A percentile compares a stretch with the other conserved stretches of the same genome.
Evolutionary conservation across 2,329 filamentous ascomycete species (phyloP).

Genomic region (Epichloe brachyelytri): DNA sequence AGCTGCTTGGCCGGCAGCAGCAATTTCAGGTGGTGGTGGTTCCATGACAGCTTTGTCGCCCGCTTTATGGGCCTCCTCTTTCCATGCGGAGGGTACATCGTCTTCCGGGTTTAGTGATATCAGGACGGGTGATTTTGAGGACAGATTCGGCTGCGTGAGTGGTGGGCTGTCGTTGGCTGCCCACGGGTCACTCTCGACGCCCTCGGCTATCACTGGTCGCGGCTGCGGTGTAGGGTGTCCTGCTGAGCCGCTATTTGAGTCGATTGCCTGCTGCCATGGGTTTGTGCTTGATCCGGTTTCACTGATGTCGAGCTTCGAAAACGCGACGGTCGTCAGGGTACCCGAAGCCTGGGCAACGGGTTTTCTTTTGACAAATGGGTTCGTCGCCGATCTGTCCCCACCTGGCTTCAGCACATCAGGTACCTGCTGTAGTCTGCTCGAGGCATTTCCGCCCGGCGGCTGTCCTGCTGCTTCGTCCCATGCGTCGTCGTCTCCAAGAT

Average conservation of each 20-base stretch:
- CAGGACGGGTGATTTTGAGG: slow-evolving; percentile 19
- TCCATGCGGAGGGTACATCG: slow-evolving; percentile 23
- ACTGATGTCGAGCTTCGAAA: slow-evolving; percentile 29
- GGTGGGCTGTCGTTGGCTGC: slow-evolving; percentile 15
- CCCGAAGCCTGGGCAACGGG: slow-evolving; percentile 7
- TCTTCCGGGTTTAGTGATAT: slow-evolving; percentile 26
- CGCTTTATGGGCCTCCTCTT: slow-evolving; percentile 21
- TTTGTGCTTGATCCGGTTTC: slow-evolving; percentile 26
- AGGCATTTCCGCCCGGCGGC: background rate
- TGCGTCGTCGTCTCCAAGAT: slow-evolving; percentile 13
- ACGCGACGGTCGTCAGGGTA: slow-evolving; percentile 19
- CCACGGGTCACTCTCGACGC: slow-evolving; percentile 18
- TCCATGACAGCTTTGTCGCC: slow-evolving; percentile 13
- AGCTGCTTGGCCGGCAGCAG: slow-evolving; percentile 8
- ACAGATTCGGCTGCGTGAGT: slow-evolving; percentile 10
- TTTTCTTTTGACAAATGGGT: slow-evolving; percentile 41
- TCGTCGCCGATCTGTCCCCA: slow-evolving; percentile 28
- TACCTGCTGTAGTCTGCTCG: slow-evolving; percentile 10
- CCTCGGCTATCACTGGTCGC: slow-evolving; percentile 11
- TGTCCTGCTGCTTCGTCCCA: slow-evolving; percentile 18
- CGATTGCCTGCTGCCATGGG: slow-evolving; percentile 19
- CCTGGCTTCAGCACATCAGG: slow-evolving; percentile 23
- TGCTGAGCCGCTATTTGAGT: slow-evolving; percentile 10
- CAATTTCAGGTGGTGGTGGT: slow-evolving; percentile 9
- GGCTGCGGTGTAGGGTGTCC: slow-evolving; percentile 4